Percentiles rank a stretch among this genome's conserved stretches.
These are phyloP conservation scores for Symbiodinium natans DNA, from an alignment of 73 alveolate genomes.

Conservation along the genomic window DNA sequence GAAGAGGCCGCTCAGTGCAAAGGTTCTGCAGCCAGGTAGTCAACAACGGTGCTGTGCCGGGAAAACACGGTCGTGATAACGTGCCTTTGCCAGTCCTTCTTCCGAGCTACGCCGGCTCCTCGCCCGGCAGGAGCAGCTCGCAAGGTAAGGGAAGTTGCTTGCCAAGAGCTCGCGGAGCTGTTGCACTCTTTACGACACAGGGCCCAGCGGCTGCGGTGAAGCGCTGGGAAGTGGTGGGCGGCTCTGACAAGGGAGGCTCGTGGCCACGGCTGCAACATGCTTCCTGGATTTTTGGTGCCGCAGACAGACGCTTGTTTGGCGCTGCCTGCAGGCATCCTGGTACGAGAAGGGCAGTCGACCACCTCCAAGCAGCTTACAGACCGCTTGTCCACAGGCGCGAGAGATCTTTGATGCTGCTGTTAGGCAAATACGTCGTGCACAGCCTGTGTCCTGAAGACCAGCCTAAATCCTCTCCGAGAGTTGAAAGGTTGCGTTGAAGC, in stretches of 20 bases:
- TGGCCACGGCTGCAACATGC: neutral
- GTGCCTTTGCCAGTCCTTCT: too few species aligned
- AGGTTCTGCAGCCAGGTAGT: too few species aligned
- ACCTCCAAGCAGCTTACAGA: constrained; percentile 88
- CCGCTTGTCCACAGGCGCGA: constrained; percentile 78
- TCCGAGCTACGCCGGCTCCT: constrained; percentile 10
- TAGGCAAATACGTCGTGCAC: too few species aligned
- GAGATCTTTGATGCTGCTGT: too few species aligned
- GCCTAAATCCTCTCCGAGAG: too few species aligned
- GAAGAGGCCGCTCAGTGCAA: neutral
- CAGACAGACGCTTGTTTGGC: too few species aligned
- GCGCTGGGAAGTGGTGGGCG: constrained; percentile 93
- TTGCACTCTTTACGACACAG: too few species aligned
- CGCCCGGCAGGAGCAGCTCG: neutral
- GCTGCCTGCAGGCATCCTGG: constrained; percentile 58
- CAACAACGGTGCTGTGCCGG: too few species aligned
- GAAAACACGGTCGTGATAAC: too few species aligned
- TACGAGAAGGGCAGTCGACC: constrained; percentile 92
- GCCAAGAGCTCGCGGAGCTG: too few species aligned
- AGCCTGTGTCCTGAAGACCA: too few species aligned
- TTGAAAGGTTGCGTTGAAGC: too few species aligned
- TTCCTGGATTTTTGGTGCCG: neutral
- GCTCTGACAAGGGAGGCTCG: constrained; percentile 91
- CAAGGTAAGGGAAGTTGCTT: neutral
- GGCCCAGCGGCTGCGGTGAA: constrained; percentile 1